Conservation (phyloP, 805 yeast genomes). For the Yarrowia porcina region DNA sequence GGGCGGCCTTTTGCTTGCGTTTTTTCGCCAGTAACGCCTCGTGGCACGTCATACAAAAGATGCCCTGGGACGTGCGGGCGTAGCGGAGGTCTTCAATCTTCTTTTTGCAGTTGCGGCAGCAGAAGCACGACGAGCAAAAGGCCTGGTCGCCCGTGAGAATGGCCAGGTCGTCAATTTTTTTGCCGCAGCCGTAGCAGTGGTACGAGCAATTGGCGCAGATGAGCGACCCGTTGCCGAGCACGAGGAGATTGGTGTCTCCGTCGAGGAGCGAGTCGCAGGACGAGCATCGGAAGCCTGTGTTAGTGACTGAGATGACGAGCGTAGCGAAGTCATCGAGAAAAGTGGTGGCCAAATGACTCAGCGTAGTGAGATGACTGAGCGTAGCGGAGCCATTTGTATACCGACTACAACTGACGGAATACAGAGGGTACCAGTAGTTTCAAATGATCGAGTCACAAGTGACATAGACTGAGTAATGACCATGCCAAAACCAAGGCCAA, state of each 20-base stretch:
- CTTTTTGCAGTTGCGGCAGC: constrained; percentile 81
- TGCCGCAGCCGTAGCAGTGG: constrained; percentile 77
- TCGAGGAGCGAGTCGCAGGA: constrained; percentile 76
- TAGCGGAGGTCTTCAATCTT: constrained; percentile 85
- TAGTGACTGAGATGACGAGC: too few relatives aligned
- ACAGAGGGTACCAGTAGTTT: too few relatives aligned
- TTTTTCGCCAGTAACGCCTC: constrained; percentile 73
- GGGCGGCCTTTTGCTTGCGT: constrained; percentile 41
- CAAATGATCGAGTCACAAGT: too few relatives aligned
- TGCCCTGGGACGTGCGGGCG: constrained; percentile 88
- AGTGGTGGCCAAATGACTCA: too few relatives aligned
- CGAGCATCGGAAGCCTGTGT: constrained; percentile 66
- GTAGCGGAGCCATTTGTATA: too few relatives aligned
- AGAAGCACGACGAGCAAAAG: constrained; percentile 85
- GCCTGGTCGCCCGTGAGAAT: constrained; percentile 94
- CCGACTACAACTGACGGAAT: too few relatives aligned
- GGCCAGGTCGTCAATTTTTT: constrained; percentile 88
- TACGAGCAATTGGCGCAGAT: constrained; percentile 93
- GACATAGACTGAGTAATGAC: too few relatives aligned
- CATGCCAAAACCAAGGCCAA: too few relatives aligned
- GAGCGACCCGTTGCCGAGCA: constrained; percentile 86
- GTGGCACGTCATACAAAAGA: constrained; percentile 92
- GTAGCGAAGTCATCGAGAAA: too few relatives aligned
- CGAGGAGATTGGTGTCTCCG: constrained; percentile 84
- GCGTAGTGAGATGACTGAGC: too few relatives aligned